phyloP scores from a whole-genome alignment of 352 stramenopile genomes.

The Hyaloperonospora brassicae region DNA sequence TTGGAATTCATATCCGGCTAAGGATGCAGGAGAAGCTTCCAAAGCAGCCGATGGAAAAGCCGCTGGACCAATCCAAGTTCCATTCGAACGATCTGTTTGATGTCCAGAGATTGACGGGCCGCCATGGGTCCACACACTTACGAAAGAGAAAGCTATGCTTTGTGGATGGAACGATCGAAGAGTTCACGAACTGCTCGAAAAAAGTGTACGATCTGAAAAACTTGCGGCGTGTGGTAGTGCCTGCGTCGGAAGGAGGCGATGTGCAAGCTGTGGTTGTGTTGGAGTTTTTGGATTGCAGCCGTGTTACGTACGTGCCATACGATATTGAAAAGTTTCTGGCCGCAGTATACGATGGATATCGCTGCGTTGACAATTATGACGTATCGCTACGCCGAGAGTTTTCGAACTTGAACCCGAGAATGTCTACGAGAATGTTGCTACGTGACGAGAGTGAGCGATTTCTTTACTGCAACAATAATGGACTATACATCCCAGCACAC shows the following conservation, averaged over 20 bases:
- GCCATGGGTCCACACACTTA: conserved; percentile 50
- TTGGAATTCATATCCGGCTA: conserved; percentile 46
- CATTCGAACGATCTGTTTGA: conserved; percentile 40
- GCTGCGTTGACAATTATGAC: conserved; percentile 48
- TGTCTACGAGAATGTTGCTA: conserved; percentile 46
- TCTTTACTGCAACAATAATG: conserved; percentile 55
- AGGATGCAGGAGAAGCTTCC: conserved; percentile 39
- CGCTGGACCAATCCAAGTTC: conserved; percentile 31
- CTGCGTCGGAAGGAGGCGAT: conserved; percentile 19
- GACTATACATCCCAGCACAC: conserved; percentile 51
- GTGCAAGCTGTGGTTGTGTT: conserved; percentile 42
- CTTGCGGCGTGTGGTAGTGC: conserved; percentile 46
- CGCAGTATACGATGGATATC: conserved; percentile 63
- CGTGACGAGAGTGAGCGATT: conserved; percentile 41
- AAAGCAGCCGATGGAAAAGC: conserved; percentile 34
- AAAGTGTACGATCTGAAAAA: conserved; percentile 53
- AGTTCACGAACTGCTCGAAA: conserved; percentile 37
- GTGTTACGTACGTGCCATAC: conserved; percentile 49
- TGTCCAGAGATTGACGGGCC: conserved; percentile 46
- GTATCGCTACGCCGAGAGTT: conserved; percentile 62
- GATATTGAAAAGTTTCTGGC: conserved; percentile 54
- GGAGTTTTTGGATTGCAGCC: conserved; percentile 58
- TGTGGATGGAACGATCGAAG: conserved; percentile 41
- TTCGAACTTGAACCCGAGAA: conserved; percentile 51
- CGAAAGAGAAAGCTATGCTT: conserved; percentile 61